A percentile compares a stretch with the other conserved stretches of the same genome.
phyloP scores from a whole-genome alignment of 2,329 filamentous ascomycete species.

The Remersonia thermophila region DNA sequence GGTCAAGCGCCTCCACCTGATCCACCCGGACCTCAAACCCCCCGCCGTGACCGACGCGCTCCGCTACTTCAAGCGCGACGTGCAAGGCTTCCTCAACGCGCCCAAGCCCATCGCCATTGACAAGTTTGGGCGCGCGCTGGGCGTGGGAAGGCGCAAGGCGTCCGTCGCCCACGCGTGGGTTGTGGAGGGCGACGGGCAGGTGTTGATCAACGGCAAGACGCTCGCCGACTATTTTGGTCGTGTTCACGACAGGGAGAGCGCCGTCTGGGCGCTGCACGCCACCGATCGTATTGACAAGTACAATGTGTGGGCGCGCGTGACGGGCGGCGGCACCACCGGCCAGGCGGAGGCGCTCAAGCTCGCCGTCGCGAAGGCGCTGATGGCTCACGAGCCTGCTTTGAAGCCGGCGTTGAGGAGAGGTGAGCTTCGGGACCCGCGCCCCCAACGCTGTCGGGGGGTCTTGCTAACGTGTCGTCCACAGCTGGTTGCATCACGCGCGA shows the following conservation, averaged over 20 bases:
- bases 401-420: constrained; percentile 81
- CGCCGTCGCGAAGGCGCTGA: constrained; percentile 74
- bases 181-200: constrained; percentile 85
- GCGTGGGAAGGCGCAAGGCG: constrained; percentile 75
- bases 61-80: constrained; percentile 57
- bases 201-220: constrained; percentile 81
- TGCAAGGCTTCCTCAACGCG: constrained; percentile 57
- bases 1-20: constrained; percentile 70
- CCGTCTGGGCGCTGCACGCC: constrained; percentile 76
- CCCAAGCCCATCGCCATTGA: constrained; percentile 57
- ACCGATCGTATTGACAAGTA: constrained; percentile 87
- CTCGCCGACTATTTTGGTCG: constrained; percentile 72
- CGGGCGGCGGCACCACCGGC: constrained; percentile 82
- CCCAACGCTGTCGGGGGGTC: too few relatives aligned
- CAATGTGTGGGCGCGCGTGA: constrained; percentile 80
- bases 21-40: constrained; percentile 68
- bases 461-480: constrained; percentile 39
- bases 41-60: constrained; percentile 54
- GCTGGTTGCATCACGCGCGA: constrained; percentile 89
- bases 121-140: constrained; percentile 63
- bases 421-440: constrained; percentile 49
- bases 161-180: constrained; percentile 76
- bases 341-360: constrained; percentile 92
- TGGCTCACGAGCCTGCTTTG: constrained; percentile 83
- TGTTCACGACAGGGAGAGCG: constrained; percentile 87